Evolutionary conservation across 306 rosid genomes (phyloP).

Genomic region (Purshia tridentata): DNA sequence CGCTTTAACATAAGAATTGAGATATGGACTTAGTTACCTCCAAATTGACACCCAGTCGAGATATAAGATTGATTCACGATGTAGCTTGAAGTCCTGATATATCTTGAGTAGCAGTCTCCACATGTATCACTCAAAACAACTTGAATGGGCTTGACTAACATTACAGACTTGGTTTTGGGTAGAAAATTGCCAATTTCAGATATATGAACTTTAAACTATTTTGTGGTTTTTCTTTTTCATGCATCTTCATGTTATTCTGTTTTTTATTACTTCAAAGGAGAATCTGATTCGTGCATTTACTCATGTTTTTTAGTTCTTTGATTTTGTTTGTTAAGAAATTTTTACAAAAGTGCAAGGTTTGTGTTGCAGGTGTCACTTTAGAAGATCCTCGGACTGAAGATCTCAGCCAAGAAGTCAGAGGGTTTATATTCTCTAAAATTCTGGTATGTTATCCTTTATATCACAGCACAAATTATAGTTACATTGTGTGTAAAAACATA

Average conservation of each 20-base stretch:
- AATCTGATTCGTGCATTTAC: neutral
- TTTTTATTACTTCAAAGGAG: neutral
- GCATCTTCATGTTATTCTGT: neutral
- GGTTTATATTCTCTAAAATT: conserved; percentile 92
- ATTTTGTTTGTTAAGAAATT: neutral
- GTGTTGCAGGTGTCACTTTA: conserved; percentile 71
- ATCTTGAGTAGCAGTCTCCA: neutral
- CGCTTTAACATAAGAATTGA: neutral
- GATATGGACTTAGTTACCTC: neutral
- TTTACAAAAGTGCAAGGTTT: conserved; percentile 20
- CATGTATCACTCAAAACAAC: neutral
- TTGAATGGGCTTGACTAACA: neutral
- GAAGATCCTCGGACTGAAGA: conserved; percentile 98
- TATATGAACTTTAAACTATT: neutral
- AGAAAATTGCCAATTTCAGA: neutral
- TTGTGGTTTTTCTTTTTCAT: neutral
- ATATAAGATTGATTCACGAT: neutral
- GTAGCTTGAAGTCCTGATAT: neutral
- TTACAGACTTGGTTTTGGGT: neutral
- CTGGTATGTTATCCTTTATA: conserved; percentile 60
- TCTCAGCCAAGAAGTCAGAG: conserved; percentile 98
- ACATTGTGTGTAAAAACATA: neutral
- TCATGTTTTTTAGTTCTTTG: neutral
- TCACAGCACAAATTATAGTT: neutral
- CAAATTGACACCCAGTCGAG: neutral